phyloP scores from a whole-genome alignment of 2,329 filamentous ascomycete species.

The Coleophoma eucalyptorum region DNA sequence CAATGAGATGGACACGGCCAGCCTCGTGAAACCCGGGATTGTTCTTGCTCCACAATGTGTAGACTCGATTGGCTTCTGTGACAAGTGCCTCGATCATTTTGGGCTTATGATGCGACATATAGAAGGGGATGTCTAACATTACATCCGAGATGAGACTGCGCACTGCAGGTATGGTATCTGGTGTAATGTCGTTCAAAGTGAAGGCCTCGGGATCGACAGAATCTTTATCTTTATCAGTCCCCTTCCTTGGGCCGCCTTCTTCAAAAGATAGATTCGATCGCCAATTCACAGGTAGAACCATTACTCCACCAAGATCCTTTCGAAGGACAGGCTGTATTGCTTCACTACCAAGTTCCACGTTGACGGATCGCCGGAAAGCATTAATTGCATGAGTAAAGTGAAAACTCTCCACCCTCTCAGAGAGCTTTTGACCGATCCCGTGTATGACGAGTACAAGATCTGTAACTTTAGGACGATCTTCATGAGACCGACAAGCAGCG shows the following conservation, averaged over 20 bases:
- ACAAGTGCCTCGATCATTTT: slow-evolving; percentile 92
- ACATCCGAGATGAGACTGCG: slow-evolving; percentile 93
- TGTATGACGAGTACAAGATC: slow-evolving; percentile 91
- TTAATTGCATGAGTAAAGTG: slow-evolving; percentile 98
- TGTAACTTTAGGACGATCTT: slow-evolving; percentile 66
- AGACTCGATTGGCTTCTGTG: slow-evolving; percentile 91
- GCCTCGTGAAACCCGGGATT: slow-evolving; percentile 80
- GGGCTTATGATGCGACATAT: slow-evolving; percentile 91
- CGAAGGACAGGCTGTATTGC: slow-evolving; percentile 73
- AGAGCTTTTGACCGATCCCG: slow-evolving; percentile 94
- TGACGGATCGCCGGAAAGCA: slow-evolving; percentile 79
- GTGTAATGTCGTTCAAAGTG: slow-evolving; percentile 84
- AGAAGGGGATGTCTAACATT: slow-evolving; percentile 98
- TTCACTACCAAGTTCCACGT: slow-evolving; percentile 74
- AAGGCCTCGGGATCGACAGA: slow-evolving; percentile 50
- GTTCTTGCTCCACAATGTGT: slow-evolving; percentile 89
- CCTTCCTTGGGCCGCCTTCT: slow-evolving; percentile 62
- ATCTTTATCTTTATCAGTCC: slow-evolving; percentile 48
- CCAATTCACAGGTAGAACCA: slow-evolving; percentile 95
- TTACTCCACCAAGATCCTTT: slow-evolving; percentile 78
- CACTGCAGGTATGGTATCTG: slow-evolving; percentile 85
- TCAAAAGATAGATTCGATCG: slow-evolving; percentile 84
- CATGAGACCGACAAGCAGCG: slow-evolving; percentile 59
- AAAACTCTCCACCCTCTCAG: slow-evolving; percentile 90
- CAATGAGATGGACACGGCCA: slow-evolving; percentile 87